Evolutionary conservation across 208 protist genomes (phyloP).

Genomic region (Leishmania amazonensis): DNA sequence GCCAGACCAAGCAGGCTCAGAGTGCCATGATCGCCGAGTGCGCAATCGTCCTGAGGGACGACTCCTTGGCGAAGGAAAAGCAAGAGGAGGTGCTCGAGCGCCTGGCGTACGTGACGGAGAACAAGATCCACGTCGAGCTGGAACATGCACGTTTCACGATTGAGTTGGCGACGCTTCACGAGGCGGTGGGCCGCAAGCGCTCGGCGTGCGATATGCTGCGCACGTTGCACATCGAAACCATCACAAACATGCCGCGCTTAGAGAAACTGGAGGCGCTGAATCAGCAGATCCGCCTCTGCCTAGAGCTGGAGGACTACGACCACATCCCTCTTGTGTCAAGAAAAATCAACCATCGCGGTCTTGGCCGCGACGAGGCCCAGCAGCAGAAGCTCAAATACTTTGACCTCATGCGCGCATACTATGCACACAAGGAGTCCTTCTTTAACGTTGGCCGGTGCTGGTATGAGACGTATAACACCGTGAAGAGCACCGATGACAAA

Average conservation of each 20-base stretch:
- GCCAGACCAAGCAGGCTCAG: slow-evolving; percentile 93
- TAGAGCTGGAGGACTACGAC: slow-evolving; percentile 95
- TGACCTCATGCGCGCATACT: slow-evolving; percentile 90
- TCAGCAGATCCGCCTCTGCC: slow-evolving; percentile 94
- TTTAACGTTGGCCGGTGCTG: slow-evolving; percentile 95
- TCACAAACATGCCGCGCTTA: slow-evolving; percentile 95
- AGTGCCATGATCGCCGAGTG: slow-evolving; percentile 92
- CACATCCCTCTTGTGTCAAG: slow-evolving; percentile 93
- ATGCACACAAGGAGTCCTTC: slow-evolving; percentile 79
- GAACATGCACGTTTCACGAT: slow-evolving; percentile 95
- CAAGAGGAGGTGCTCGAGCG: slow-evolving; percentile 90
- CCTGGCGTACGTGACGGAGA: slow-evolving; percentile 91
- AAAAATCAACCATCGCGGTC: slow-evolving; percentile 92
- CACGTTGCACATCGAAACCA: slow-evolving; percentile 96
- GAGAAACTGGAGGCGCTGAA: slow-evolving; percentile 97
- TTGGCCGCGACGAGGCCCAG: slow-evolving; percentile 66
- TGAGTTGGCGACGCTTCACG: slow-evolving; percentile 90
- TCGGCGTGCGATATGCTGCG: slow-evolving; percentile 94
- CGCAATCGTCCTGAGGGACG: slow-evolving; percentile 61
- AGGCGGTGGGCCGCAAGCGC: slow-evolving; percentile 88
- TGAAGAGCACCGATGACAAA: slow-evolving; percentile 70
- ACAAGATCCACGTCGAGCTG: slow-evolving; percentile 97
- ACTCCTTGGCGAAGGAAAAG: slow-evolving; percentile 46
- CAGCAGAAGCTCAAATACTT: slow-evolving; percentile 88
- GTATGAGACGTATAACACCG: slow-evolving; percentile 93